Conservation (phyloP, 2,329 filamentous ascomycete species). For the Bisporella sp. region DNA sequence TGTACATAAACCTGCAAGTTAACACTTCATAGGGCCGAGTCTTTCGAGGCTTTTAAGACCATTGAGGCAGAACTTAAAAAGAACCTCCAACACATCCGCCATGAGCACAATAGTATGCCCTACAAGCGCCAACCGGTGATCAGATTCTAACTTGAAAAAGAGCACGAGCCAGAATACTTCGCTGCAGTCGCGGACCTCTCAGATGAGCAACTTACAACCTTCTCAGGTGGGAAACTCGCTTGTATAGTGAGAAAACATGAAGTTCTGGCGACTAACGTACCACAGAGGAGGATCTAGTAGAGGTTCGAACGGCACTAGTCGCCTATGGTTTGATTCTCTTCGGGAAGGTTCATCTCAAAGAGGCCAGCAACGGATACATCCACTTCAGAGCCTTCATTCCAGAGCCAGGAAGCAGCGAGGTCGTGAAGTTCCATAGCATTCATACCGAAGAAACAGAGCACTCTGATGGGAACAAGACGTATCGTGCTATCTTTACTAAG, state of each 20-base stretch:
- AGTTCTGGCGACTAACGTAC: constrained; percentile 28
- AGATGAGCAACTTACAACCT: constrained; percentile 23
- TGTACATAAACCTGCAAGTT: background rate
- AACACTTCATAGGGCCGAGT: constrained; percentile 35
- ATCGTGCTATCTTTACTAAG: constrained; percentile 38
- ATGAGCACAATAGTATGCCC: constrained; percentile 35
- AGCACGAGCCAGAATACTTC: constrained; percentile 50
- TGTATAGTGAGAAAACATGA: background rate
- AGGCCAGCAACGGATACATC: constrained; percentile 34
- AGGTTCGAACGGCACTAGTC: constrained; percentile 37
- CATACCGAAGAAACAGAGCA: constrained; percentile 36
- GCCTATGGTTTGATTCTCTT: constrained; percentile 44
- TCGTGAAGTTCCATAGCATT: constrained; percentile 38
- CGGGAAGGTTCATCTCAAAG: constrained; percentile 41
- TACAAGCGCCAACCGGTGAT: constrained; percentile 3
- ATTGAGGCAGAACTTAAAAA: constrained; percentile 45
- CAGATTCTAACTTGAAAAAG: constrained; percentile 23
- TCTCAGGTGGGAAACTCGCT: constrained; percentile 21
- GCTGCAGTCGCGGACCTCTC: constrained; percentile 32
- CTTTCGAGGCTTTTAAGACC: constrained; percentile 41
- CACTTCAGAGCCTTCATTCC: constrained; percentile 42
- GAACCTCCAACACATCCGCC: constrained; percentile 41
- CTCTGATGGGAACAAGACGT: constrained; percentile 35
- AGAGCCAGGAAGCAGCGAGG: constrained; percentile 29
- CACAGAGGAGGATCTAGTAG: constrained; percentile 32